phyloP scores from a whole-genome alignment of 306 rosid species.

The Biancaea sappan region DNA sequence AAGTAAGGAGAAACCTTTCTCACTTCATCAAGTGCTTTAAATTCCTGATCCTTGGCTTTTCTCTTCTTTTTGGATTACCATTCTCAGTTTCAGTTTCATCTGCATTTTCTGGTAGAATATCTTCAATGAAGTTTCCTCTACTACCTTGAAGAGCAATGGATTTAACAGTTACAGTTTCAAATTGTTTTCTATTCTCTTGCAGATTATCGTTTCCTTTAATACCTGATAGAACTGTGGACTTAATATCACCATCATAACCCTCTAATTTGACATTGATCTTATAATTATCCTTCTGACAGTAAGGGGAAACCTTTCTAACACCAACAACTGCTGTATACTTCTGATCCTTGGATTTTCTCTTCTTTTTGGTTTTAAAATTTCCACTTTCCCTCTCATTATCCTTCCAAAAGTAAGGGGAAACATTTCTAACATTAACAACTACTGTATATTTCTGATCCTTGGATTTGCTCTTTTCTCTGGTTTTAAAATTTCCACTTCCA shows the following conservation, averaged over 20 bases:
- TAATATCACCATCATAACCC: constrained; percentile 4
- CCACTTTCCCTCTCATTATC: not conserved
- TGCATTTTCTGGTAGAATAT: no score
- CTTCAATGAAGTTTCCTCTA: no score
- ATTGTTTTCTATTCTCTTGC: not conserved
- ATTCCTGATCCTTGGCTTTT: not conserved
- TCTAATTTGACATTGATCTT: not conserved
- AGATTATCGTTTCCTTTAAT: not conserved
- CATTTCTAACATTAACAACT: not conserved
- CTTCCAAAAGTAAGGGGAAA: not conserved
- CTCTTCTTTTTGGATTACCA: not conserved
- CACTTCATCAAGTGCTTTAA: not conserved
- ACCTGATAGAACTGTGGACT: not conserved
- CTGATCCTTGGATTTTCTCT: not conserved
- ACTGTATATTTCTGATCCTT: not conserved
- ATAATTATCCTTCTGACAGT: not conserved
- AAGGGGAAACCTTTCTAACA: not conserved
- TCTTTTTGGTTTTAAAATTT: no score
- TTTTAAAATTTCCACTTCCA: not conserved
- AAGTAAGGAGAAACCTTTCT: not conserved
- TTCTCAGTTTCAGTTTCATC: no score
- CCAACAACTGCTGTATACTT: not conserved
- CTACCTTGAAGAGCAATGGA: no score
- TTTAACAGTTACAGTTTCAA: not conserved
- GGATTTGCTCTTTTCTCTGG: no score